phyloP scores from a whole-genome alignment of 2,329 filamentous ascomycete species.

The Pseudohalonectria lignicola region DNA sequence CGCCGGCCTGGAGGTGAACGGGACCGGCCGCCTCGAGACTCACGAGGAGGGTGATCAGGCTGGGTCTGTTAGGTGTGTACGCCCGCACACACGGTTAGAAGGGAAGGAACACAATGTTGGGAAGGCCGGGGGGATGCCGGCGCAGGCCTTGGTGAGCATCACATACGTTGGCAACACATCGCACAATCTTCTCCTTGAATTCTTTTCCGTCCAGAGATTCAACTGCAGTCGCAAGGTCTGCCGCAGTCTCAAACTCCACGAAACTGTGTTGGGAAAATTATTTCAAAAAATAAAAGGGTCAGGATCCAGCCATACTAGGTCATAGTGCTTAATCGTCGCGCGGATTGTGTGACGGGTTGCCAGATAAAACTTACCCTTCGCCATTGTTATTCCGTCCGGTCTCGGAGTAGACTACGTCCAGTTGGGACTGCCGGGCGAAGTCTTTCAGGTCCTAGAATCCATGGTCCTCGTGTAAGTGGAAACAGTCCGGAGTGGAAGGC shows the following conservation, averaged over 20 bases:
- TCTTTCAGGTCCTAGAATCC: slow-evolving; percentile 96
- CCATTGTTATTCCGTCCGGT: slow-evolving; percentile 85
- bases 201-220: slow-evolving; percentile 90
- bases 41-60: slow-evolving; percentile 61
- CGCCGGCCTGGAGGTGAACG: slow-evolving; percentile 61
- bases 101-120: too few relatives aligned
- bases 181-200: slow-evolving; percentile 83
- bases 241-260: slow-evolving; percentile 92
- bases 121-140: slow-evolving; percentile 9
- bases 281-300: background rate
- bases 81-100: too few relatives aligned
- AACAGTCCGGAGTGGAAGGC: slow-evolving; percentile 34
- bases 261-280: slow-evolving; percentile 46
- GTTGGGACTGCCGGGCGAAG: slow-evolving; percentile 90
- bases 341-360: too few relatives aligned
- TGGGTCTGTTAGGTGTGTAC: slow-evolving; percentile 50
- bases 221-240: slow-evolving; percentile 80
- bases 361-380: slow-evolving; percentile 61
- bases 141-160: too few relatives aligned
- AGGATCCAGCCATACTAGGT: too few relatives aligned
- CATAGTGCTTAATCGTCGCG: too few relatives aligned
- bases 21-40: slow-evolving; percentile 62
- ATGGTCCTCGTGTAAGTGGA: slow-evolving; percentile 76
- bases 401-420: slow-evolving; percentile 97
- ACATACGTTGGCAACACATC: slow-evolving; percentile 78